A percentile compares a stretch with the other conserved stretches of the same genome.
phyloP scores from a whole-genome alignment of 768 basidiomycete species.

The Mycena haematopus region DNA sequence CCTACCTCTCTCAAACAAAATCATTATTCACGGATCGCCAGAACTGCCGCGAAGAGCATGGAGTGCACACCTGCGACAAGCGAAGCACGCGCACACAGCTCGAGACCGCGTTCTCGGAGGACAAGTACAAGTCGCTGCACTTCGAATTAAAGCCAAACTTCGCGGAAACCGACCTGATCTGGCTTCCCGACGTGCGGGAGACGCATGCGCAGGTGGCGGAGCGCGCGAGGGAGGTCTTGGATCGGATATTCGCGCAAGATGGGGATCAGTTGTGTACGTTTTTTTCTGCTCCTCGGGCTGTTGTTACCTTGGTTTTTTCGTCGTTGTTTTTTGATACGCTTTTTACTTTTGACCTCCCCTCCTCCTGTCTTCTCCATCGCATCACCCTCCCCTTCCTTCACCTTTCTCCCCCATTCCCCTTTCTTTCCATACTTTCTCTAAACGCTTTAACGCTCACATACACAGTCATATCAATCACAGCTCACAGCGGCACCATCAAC shows the following conservation, averaged over 20 bases:
- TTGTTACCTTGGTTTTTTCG: too few relatives aligned
- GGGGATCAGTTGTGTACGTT: too few relatives aligned
- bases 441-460: too few relatives aligned
- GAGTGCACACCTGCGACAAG: slow-evolving; percentile 76
- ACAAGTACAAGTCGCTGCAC: slow-evolving; percentile 14
- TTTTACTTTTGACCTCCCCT: too few relatives aligned
- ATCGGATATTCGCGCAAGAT: slow-evolving; percentile 58
- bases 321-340: too few relatives aligned
- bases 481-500: background rate
- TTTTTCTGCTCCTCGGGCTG: too few relatives aligned
- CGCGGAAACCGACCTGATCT: slow-evolving; percentile 66
- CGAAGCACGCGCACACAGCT: slow-evolving; percentile 60
- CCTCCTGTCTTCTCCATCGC: too few relatives aligned
- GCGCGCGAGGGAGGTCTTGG: slow-evolving; percentile 59
- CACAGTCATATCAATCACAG: background rate
- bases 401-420: too few relatives aligned
- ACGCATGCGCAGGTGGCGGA: slow-evolving; percentile 48
- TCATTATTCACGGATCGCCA: slow-evolving; percentile 32
- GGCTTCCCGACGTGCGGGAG: slow-evolving; percentile 63
- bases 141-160: slow-evolving; percentile 65
- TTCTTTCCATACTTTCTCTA: too few relatives aligned
- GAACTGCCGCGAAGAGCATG: slow-evolving; percentile 72
- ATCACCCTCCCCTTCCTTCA: too few relatives aligned
- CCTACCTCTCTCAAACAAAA: too few relatives aligned
- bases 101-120: slow-evolving; percentile 50